Evolutionary conservation across 2,329 filamentous ascomycete species (phyloP), one percentile per base, ranked within the genome.

Genomic region (Colletotrichum eleusines): DNA sequence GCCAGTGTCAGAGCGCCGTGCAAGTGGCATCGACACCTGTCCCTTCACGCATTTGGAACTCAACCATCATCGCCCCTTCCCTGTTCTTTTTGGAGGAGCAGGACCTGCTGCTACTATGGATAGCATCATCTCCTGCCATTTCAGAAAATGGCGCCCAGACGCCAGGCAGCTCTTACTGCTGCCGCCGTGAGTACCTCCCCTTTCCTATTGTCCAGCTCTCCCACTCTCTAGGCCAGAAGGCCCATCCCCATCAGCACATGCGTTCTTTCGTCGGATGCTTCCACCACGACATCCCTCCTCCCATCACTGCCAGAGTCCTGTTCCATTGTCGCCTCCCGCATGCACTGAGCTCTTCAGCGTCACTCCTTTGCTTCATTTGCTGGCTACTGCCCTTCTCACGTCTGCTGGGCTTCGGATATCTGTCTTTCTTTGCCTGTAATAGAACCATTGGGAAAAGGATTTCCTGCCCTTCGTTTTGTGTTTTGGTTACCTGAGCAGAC

Each of bases 121-220:
- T 68, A 71, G 46, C 65, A 46, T 44, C 51, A 55, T 48, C 35
- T 59, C 53, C 33, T 40, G 53, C 54, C 48, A 50, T 71, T 68
- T 54, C 69, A 48, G 26, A 51, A 55, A 46, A 71, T 71, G 69
- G 69, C 65, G 11, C 69, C 69, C 12, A 58, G 53, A 54, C 58
- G 69, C 46, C 64, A 63, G 54, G 69, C 69, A 46, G 69, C 69
- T 48, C 64, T 71, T 69, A 65, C 69, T 63, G 69, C 69, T 1
- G 35, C 67, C 38, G 69, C 65, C 33, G 69, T 71, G 38, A 71
- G 69, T 69, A 31, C 35, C 26, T n/a, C 12, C 31, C 46, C 44
- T 33, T 18, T 44, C 18, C 38, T 59, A 16, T 28, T n/a, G 38
- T n/a, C n/a, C 23, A 40, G 26, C 35, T 42, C 42, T 11, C 6